Base-by-base conservation (phyloP, 2,329 filamentous ascomycete species). In the Talaromyces sp. region DNA sequence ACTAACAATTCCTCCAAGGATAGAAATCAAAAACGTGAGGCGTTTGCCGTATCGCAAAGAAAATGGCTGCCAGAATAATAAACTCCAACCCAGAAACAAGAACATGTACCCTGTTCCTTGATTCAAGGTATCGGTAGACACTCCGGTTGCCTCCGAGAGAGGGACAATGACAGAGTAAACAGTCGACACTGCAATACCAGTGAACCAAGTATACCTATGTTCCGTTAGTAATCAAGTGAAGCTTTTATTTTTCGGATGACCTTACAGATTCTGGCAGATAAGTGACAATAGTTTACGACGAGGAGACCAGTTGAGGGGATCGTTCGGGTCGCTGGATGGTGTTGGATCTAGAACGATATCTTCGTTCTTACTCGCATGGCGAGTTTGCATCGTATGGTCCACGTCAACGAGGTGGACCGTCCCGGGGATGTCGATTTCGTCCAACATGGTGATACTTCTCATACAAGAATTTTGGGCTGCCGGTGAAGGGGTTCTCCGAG, bases 51-150 rank as follows among this genome's bases (percentile, higher is more conserved):
- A 82, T 50, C 80, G 77, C 67, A 81, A 69, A 2, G 81, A 79
- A 62, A 82, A 77, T 0, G 81, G 79, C 66, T 83, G 81, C 81
- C 81, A 83, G 59, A 82, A 77, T 0, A 82, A 63, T 19, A 80
- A 70, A 0, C 78, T 79, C 80, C 80, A 83, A 25, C 80, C 80
- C 1, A 78, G 76, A 11, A 82, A 68, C 19, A 82, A 67, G 58
- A 81, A 82, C 68, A 78, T 67, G 67, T 76, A 78, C 5, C 76
- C 76, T 0, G 78, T 81, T 17, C 79, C 79, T 61, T 77, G 68
- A 59, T 78, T 78, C 1, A 80, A 66, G 10, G 75, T 73, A 13
- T 67, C 70, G 6, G 77, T 70, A 2, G 75, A 71, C 8, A 80
- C 62, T 0, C 75, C 77, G 0, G 78, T 78, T n/a, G 70, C 72